Evolutionary conservation across 2,329 filamentous ascomycete species (phyloP).

Genomic region (Penicillium sp.): DNA sequence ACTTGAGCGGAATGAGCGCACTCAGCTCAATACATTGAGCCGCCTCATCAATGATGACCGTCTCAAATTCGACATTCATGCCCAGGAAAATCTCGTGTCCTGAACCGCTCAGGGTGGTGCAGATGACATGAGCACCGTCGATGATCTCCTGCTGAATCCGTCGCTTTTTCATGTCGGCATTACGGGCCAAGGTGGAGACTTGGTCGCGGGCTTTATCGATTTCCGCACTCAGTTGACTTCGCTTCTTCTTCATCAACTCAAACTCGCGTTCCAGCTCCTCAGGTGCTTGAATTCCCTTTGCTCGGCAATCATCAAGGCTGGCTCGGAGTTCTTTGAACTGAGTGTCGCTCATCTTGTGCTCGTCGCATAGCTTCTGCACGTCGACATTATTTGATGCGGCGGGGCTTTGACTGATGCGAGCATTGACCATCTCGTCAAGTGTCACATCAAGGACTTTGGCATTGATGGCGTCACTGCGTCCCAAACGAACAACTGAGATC

Average conservation of each 20-base stretch:
- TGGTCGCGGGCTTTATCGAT: conserved; percentile 88
- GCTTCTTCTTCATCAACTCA: conserved; percentile 74
- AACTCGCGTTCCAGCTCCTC: conserved; percentile 70
- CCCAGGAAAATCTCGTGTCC: conserved; percentile 98
- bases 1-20: conserved; percentile 94
- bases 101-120: conserved; percentile 90
- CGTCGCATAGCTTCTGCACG: conserved; percentile 68
- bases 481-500: conserved; percentile 85
- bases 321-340: conserved; percentile 71
- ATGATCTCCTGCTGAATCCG: conserved; percentile 88
- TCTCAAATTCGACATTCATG: conserved; percentile 94
- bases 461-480: conserved; percentile 91
- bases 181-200: conserved; percentile 77
- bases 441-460: conserved; percentile 86
- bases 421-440: conserved; percentile 85
- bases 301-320: conserved; percentile 68
- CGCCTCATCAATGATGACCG: conserved; percentile 96
- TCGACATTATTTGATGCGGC: conserved; percentile 52
- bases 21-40: conserved; percentile 98
- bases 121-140: conserved; percentile 87
- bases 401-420: conserved; percentile 59
- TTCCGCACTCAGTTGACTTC: conserved; percentile 72
- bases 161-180: conserved; percentile 81
- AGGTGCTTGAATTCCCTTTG: conserved; percentile 48
- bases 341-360: conserved; percentile 63